Evolutionary conservation across 1,284 basidiomycete genomes (phyloP), one percentile per base, ranked within the genome.

Genomic region (Anthracocystis panici-leucophaei): DNA sequence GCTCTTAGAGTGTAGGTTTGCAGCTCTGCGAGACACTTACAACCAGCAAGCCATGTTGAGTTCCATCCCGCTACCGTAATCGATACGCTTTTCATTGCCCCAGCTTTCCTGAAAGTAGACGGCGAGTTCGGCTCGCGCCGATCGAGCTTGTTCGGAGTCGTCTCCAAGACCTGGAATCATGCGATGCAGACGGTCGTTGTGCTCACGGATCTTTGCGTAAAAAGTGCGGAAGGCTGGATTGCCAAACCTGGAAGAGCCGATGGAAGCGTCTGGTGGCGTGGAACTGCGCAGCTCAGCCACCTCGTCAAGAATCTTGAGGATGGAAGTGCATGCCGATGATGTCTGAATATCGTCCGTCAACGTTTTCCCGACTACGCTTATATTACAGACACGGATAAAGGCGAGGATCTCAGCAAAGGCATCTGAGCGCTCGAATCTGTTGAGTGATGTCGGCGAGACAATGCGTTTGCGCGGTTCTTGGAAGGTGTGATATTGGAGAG

Each of bases 11-110:
- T 23, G 33, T 51, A 5, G 5, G 20, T 23, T n/a, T n/a, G 23
- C 25, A 38, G 48, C 18, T 44, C 10, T 27, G 10, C 44, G 38
- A 46, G 8, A 33, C 31, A 88, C 93, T 81, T 85, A 97, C 94
- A 99, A 85, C 95, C 95, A 99, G 81, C 94, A 97, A 12, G 97
- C 77, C 83, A 98, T 99, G 86, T 98, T 97, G 65, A 99, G 89
- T 85, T 99, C 97, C 95, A 98, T 98, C 2, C 96, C 96, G 82
- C 94, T 97, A 10, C 97, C 96, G 86, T 99, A 99, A 86, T 99
- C 97, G 69, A 99, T 95, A 6, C 96, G 88, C 58, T 92, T 90
- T 41, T 92, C 88, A 85, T 93, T 97, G 0, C 96, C 96, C 95
- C 95, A 99, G 23, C 91, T 87, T 82, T 97, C 92, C 49, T 89